Evolutionary conservation across 805 yeast genomes (phyloP), one percentile per base, ranked within the genome.

Genomic region (Saccharomycopsis microspora): DNA sequence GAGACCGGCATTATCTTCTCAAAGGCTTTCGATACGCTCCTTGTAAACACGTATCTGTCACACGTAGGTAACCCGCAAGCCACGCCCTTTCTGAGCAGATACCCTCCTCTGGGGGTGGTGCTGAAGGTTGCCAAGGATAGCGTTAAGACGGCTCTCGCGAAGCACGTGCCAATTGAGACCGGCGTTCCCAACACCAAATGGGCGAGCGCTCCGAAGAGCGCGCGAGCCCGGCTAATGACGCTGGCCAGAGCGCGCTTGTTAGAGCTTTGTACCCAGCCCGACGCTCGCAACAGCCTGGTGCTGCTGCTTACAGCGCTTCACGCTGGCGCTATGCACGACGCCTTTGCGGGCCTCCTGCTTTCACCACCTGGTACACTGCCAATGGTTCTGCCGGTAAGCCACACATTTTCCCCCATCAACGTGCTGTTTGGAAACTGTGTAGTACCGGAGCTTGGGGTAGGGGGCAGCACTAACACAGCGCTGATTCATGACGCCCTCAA

Each of bases 101-200:
- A 74, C 56, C 88, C 87, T 5, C 87, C 88, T 0, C 70, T 80
- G 1, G 87, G 87, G 1, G 70, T 82, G 3, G 67, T 80, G 27
- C 76, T 78, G 39, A 69, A 70, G 46, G 80, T 80, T 0, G 74
- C 85, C 5, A 78, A 77, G 55, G 69, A 74, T 40, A 71, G 82
- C 31, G 62, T 76, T 32, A 65, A 66, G 49, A 51, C 54, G 42
- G 69, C 73, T 0, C 56, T 61, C 32, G 57, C 50, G 4, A 52
- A 51, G 4, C 61, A 59, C 4, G 55, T 69, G 4, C 68, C 65
- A 5, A 60, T 67, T 30, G 74, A 72, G 2, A 57, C 60, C 38
- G 19, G 19, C 19, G 19, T 19, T 19, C 19, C 19, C 19, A 70
- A 67, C 41, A 57, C 61, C 33, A 64, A 63, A 50, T 63, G 64